Base-by-base conservation (phyloP, 495 filamentous ascomycete genomes). In the Saxophila tyrrhenica region DNA sequence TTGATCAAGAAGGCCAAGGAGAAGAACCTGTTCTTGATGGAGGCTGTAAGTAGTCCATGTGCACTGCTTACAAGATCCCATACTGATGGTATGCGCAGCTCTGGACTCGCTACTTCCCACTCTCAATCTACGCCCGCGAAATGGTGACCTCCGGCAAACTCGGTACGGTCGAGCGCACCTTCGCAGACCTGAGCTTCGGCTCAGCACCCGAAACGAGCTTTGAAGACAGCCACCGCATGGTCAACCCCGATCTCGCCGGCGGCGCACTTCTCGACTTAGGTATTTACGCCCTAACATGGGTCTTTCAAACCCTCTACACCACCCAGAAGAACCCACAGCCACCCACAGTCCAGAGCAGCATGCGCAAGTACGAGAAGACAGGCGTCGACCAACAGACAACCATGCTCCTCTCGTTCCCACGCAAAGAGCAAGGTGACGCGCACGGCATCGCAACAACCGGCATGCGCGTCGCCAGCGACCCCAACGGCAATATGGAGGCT, bases 1-100 rank as follows among this genome's bases (percentile, higher is more conserved):
- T 74, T 96, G 16, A 77, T 82, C 50, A 80, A 86, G 49, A 83
- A 78, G 17, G 68, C 92, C 0, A 77, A 72, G 61, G 72, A 78
- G 61, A 94, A 94, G 77, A 79, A 81, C n/a, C 64, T 95, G 20
- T 95, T 96, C 72, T 68, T 97, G 38, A 95, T 95, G 88, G 91
- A 97, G 73, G 90, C 90, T 17, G 61, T 53, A 32, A 53, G 51
- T 53, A 13, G 29, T 13, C 7, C 29, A 35, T n/a, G 29, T 13
- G 13, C 13, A 13, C 13, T 13, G 29, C 29, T 19, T 9, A 2
- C 17, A 35, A 5, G 13, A 13, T 35, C 29, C 29, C 29, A n/a
- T 35, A 13, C 29, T 35, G 13, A 35, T 13, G 29, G 29, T 15
- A 5, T 35, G 13, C 15, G 1, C 24, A 53, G 17, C 86, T 96